These are phyloP conservation scores for Amniculicola lignicola DNA, from an alignment of 495 filamentous ascomycete genomes.

Conservation along the genomic window DNA sequence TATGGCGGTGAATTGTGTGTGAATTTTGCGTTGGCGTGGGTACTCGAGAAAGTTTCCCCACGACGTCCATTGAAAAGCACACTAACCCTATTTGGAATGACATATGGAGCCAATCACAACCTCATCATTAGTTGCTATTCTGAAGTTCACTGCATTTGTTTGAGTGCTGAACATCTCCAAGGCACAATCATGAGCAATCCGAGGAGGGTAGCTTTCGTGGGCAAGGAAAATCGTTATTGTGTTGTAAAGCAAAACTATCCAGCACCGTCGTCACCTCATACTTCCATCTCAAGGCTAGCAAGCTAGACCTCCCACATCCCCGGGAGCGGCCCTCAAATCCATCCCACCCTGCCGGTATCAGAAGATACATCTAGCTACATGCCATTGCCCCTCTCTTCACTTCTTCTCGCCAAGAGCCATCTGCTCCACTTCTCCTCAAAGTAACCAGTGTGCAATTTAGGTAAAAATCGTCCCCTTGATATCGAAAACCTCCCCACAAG, in stretches of 20 bases:
- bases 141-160: not conserved
- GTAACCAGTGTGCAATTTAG: slow-evolving; percentile 30
- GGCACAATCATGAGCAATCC: not conserved
- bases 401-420: not conserved
- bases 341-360: slow-evolving; percentile 3
- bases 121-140: not conserved
- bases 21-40: not conserved
- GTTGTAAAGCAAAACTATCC: slow-evolving; percentile 24
- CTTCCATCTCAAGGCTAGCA: slow-evolving; percentile 16
- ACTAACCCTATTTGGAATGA: slow-evolving; percentile 2
- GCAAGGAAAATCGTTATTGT: slow-evolving; percentile 26
- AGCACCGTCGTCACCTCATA: not conserved
- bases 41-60: slow-evolving; percentile 12
- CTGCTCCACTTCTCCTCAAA: not conserved
- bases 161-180: not conserved
- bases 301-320: slow-evolving; percentile 26
- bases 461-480: slow-evolving; percentile 29
- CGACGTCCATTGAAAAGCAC: not conserved
- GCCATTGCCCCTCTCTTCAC: slow-evolving; percentile 12
- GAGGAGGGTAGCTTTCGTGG: not conserved
- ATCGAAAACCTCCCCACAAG: slow-evolving; percentile 35
- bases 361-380: slow-evolving; percentile 15
- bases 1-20: not conserved
- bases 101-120: slow-evolving; percentile 4
- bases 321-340: slow-evolving; percentile 30